These are phyloP conservation scores for Zygosaccharomyces bailii DNA, from an alignment of 805 yeast species.

Conservation along the genomic window DNA sequence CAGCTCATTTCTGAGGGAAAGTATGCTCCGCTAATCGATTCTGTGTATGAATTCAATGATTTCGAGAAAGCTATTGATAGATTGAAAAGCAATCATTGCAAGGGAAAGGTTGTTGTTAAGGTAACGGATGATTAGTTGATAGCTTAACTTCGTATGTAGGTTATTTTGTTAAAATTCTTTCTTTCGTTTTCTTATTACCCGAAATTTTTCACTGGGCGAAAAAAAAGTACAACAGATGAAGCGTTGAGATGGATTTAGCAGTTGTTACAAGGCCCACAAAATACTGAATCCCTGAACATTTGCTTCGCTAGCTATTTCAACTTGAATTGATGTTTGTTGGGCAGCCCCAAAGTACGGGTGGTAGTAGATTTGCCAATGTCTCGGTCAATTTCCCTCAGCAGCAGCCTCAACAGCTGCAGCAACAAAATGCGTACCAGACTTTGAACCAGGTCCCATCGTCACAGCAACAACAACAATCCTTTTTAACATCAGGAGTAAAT, in stretches of 20 bases:
- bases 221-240: too few relatives aligned
- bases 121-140: conserved; percentile 4
- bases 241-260: too few relatives aligned
- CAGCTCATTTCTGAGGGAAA: conserved; percentile 29
- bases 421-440: conserved; percentile 12
- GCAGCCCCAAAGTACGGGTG: conserved; percentile 10
- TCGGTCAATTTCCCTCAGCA: conserved; percentile 25
- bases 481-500: conserved; percentile 26
- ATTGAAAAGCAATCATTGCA: conserved; percentile 45
- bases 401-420: conserved; percentile 23
- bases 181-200: conserved; percentile 1
- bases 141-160: neutral
- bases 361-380: conserved; percentile 23
- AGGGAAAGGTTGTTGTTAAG: conserved; percentile 57
- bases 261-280: too few relatives aligned
- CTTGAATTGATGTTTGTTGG: conserved; percentile 15
- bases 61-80: conserved; percentile 49
- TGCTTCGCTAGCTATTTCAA: neutral
- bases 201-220: conserved; percentile 5
- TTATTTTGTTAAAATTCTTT: neutral
- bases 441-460: conserved; percentile 32
- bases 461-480: conserved; percentile 24
- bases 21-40: conserved; percentile 50
- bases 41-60: conserved; percentile 48
- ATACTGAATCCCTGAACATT: neutral